Evolutionary conservation across 1,139 yeast species (phyloP).

Genomic region (Blastobotrys buckinghamii): DNA sequence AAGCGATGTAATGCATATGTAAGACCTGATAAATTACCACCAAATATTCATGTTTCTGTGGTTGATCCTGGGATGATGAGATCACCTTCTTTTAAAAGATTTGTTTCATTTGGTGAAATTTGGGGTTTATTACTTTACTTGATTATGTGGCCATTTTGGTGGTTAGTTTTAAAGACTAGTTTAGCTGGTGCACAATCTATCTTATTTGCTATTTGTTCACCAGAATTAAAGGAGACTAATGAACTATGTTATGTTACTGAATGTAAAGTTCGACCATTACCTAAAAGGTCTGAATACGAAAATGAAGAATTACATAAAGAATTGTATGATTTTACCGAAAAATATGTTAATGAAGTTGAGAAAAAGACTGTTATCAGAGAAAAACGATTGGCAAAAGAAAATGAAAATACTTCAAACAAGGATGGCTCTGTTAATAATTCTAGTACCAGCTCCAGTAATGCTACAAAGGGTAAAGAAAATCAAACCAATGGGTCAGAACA

Average conservation of each 20-base stretch:
- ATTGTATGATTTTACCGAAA: slow-evolving; percentile 59
- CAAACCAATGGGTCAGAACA: slow-evolving; percentile 1
- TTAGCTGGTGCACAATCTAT: slow-evolving; percentile 75
- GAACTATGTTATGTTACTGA: slow-evolving; percentile 74
- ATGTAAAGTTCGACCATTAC: slow-evolving; percentile 49
- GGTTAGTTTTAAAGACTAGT: slow-evolving; percentile 70
- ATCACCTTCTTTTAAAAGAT: slow-evolving; percentile 77
- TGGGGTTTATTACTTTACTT: slow-evolving; percentile 64
- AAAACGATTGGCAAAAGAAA: slow-evolving; percentile 22
- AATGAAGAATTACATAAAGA: slow-evolving; percentile 57
- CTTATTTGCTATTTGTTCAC: slow-evolving; percentile 64
- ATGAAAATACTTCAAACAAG: too few species aligned
- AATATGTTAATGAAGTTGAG: slow-evolving; percentile 54
- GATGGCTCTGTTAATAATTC: background rate
- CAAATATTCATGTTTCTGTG: slow-evolving; percentile 61
- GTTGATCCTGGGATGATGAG: slow-evolving; percentile 93
- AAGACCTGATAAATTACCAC: slow-evolving; percentile 61
- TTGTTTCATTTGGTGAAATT: slow-evolving; percentile 69
- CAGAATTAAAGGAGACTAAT: slow-evolving; percentile 51
- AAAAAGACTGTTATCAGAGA: slow-evolving; percentile 55
- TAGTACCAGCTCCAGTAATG: slow-evolving; percentile 21
- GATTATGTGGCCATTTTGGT: slow-evolving; percentile 72
- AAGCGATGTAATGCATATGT: slow-evolving; percentile 50
- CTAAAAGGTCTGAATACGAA: slow-evolving; percentile 56
- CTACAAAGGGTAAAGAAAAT: too few species aligned